Evolutionary conservation across 495 filamentous ascomycete species (phyloP).

Genomic region (Penicillium atrosanguineum): DNA sequence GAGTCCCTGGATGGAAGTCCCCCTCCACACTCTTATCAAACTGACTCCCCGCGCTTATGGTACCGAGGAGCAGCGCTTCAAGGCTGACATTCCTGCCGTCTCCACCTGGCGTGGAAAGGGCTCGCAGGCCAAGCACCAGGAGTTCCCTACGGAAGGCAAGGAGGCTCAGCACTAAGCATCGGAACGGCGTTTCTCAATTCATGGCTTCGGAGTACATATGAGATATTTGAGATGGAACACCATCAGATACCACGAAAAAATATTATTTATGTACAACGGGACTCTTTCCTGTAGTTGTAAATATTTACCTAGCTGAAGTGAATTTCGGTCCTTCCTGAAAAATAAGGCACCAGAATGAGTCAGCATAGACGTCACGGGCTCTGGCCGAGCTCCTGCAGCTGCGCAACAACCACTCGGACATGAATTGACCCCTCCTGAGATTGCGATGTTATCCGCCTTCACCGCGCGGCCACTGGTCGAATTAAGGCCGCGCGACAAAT

Average conservation of each 20-base stretch:
- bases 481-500: constrained; percentile 91
- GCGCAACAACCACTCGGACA: constrained; percentile 2
- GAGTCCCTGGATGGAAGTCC: constrained; percentile 96
- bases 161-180: constrained; percentile 12
- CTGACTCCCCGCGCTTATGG: constrained; percentile 92
- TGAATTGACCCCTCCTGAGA: constrained; percentile 17
- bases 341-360: constrained; percentile 10
- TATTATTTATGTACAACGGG: neutral
- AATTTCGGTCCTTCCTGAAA: neutral
- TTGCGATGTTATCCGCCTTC: constrained; percentile 91
- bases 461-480: constrained; percentile 94
- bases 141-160: constrained; percentile 30
- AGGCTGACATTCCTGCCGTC: constrained; percentile 88
- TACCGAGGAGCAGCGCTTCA: constrained; percentile 81
- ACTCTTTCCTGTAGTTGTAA: too few relatives aligned
- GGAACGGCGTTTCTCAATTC: constrained; percentile 6
- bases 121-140: constrained; percentile 74
- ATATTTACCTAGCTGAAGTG: too few relatives aligned
- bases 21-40: constrained; percentile 93
- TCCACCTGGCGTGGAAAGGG: constrained; percentile 93
- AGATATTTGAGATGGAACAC: neutral
- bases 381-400: constrained; percentile 15
- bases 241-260: constrained; percentile 19
- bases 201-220: constrained; percentile 1
- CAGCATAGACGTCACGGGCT: constrained; percentile 17